Evolutionary conservation across 2,329 filamentous ascomycete species (phyloP).

Genomic region (Penicillium sp.): DNA sequence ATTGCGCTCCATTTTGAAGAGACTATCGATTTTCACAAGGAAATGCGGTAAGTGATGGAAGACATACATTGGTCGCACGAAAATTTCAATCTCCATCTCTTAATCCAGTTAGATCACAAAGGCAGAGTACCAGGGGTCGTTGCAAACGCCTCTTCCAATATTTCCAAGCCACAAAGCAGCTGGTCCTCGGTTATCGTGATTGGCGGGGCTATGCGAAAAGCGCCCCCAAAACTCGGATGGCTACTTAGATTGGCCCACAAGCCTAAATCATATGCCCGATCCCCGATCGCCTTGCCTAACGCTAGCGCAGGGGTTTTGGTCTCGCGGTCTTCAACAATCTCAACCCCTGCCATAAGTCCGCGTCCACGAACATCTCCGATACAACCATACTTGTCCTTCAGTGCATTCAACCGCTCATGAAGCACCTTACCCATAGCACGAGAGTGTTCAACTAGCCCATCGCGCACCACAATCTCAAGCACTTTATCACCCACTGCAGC

Average conservation of each 20-base stretch:
- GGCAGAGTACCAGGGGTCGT: background rate
- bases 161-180: slow-evolving; percentile 51
- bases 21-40: background rate
- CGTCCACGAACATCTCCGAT: slow-evolving; percentile 62
- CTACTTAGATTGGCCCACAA: slow-evolving; percentile 58
- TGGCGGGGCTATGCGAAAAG: slow-evolving; percentile 60
- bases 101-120: background rate
- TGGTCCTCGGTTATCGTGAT: slow-evolving; percentile 56
- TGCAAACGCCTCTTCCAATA: slow-evolving; percentile 57
- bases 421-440: slow-evolving; percentile 47
- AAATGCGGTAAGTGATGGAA: background rate
- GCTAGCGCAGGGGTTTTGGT: slow-evolving; percentile 51
- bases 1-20: background rate
- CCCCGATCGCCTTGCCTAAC: slow-evolving; percentile 49
- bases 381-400: slow-evolving; percentile 55
- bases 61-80: background rate
- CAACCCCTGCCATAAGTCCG: slow-evolving; percentile 58
- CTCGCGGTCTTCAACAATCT: slow-evolving; percentile 54
- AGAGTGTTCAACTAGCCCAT: slow-evolving; percentile 52
- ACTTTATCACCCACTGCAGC: slow-evolving; percentile 62
- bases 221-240: slow-evolving; percentile 55
- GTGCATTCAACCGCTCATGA: slow-evolving; percentile 46
- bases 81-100: background rate
- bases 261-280: slow-evolving; percentile 52
- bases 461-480: slow-evolving; percentile 59